Evolutionary conservation across 768 basidiomycete genomes (phyloP).

Genomic region (Porpolomopsis calyptriformis): DNA sequence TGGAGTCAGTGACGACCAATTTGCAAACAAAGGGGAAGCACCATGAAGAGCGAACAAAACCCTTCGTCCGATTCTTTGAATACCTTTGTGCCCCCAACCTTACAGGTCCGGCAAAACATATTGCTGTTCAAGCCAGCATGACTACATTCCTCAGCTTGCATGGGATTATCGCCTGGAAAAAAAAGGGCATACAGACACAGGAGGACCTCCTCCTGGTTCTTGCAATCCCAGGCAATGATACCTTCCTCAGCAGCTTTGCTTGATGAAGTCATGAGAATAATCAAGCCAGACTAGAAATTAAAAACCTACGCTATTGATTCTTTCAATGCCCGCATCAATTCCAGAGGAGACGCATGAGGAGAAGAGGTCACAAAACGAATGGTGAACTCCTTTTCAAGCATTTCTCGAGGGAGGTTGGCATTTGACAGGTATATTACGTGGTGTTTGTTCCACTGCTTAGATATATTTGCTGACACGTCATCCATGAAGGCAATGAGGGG

Average conservation of each 20-base stretch:
- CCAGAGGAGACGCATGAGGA: slow-evolving; percentile 24
- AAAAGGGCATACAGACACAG: slow-evolving; percentile 17
- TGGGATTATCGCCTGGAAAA: slow-evolving; percentile 22
- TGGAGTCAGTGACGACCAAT: too few species aligned
- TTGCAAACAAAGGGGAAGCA: background rate
- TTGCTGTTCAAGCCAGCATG: slow-evolving; percentile 24
- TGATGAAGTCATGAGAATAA: background rate
- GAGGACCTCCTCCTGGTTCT: slow-evolving; percentile 15
- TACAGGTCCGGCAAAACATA: slow-evolving; percentile 23
- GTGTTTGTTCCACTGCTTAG: slow-evolving; percentile 30
- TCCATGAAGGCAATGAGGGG: slow-evolving; percentile 14
- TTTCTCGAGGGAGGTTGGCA: slow-evolving; percentile 17
- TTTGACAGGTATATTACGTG: slow-evolving; percentile 25
- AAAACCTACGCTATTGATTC: slow-evolving; percentile 17
- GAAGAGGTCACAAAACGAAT: slow-evolving; percentile 22
- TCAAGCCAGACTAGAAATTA: background rate
- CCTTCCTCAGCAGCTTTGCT: slow-evolving; percentile 2
- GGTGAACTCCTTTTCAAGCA: slow-evolving; percentile 22
- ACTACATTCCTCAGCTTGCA: slow-evolving; percentile 27
- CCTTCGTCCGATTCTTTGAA: slow-evolving; percentile 19
- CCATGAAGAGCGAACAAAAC: slow-evolving; percentile 15
- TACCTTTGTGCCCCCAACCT: slow-evolving; percentile 18
- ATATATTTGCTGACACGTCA: slow-evolving; percentile 25
- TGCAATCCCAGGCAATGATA: slow-evolving; percentile 16
- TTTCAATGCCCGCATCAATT: slow-evolving; percentile 22